These are phyloP conservation scores for Cyclotella atomus DNA, from an alignment of 108 stramenopile species.

Conservation along the genomic window DNA sequence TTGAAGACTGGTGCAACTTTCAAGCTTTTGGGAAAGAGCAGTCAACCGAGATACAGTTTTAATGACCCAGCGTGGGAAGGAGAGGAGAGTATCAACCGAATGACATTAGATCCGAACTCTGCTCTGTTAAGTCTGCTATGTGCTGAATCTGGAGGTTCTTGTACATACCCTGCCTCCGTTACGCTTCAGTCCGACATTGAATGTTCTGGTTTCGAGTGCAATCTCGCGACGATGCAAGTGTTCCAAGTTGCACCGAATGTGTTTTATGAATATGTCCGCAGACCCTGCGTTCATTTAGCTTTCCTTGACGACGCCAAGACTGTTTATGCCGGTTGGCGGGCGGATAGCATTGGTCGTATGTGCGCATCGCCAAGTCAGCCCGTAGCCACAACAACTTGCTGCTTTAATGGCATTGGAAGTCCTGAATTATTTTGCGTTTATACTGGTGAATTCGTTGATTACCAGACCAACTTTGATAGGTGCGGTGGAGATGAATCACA, in stretches of 20 bases:
- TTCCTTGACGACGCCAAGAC: conserved; percentile 29
- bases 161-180: conserved; percentile 22
- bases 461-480: neutral
- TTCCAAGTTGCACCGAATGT: conserved; percentile 33
- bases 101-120: conserved; percentile 13
- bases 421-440: conserved; percentile 8
- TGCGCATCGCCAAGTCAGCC: conserved; percentile 2
- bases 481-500: neutral
- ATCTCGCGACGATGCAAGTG: conserved; percentile 28
- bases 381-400: conserved; percentile 11
- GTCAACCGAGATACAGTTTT: conserved; percentile 18
- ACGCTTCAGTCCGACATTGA: conserved; percentile 17
- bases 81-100: conserved; percentile 20
- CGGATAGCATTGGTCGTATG: conserved; percentile 3
- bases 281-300: conserved; percentile 38
- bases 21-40: conserved; percentile 25
- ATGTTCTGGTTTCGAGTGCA: conserved; percentile 42
- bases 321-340: conserved; percentile 14
- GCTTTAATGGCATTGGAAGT: neutral
- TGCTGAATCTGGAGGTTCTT: conserved; percentile 14
- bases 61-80: conserved; percentile 17
- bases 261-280: conserved; percentile 47
- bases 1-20: conserved; percentile 39
- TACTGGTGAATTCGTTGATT: conserved; percentile 7
- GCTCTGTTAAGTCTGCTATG: conserved; percentile 20